Evolutionary conservation across 2,329 filamentous ascomycete species (phyloP), one percentile per base, ranked within the genome.

Genomic region (Hypoxylon sp.): DNA sequence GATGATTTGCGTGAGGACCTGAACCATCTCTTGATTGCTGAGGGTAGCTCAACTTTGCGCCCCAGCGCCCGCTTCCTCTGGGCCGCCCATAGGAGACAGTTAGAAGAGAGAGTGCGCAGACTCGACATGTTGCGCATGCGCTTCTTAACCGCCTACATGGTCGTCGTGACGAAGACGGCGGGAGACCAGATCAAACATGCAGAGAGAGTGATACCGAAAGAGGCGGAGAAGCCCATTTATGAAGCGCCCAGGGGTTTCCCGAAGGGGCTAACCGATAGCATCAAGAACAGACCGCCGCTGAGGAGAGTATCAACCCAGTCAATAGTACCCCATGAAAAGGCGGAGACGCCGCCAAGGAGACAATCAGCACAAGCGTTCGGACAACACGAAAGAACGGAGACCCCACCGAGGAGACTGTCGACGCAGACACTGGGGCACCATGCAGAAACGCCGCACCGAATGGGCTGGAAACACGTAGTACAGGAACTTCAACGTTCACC

Each of bases 111-210:
- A 53, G 79, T 89, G 56, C 82, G 85, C 58, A 80, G 87, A 48
- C 78, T 90, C 40, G 88, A 90, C 70, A 76, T 89, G 71, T 75
- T 90, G 73, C 82, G 87, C 73, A 89, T 88, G 85, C 84, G 87
- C 65, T 89, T 90, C 73, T 77, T 90, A 30, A 86, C 89, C 33
- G 81, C 88, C 36, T 89, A 88, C 75, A 85, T 90, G 85, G 85
- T 87, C 67, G 83, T 88, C 64, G 81, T 89, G 55, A 79, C 83
- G 11, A 76, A 79, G 9, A 75, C 74, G 45, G 75, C 75, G 14
- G 71, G 69, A 46, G 71, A 76, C 20, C 70, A 70, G 33, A 76
- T 77, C 54, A 81, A 78, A 63, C 73, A 78, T 48, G 63, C 66
- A 40, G 73, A 73, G 58, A 72, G 61, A 65, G 54, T 69, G 18